Evolutionary conservation across 805 yeast species (phyloP), one percentile per base, ranked within the genome.

Genomic region (Metschnikowia sp.): DNA sequence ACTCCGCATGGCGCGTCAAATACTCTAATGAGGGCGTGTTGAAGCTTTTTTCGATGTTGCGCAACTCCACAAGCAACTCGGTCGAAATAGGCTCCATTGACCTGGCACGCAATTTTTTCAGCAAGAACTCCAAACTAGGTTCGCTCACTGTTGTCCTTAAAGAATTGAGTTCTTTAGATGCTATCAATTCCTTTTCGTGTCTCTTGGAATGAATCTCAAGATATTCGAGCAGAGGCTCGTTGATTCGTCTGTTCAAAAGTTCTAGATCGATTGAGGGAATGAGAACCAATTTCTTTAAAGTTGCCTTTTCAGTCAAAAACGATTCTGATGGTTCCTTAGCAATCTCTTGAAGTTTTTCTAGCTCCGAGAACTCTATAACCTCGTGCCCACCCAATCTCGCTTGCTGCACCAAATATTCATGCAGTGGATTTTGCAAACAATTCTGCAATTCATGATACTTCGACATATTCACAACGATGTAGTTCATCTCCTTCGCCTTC

Each of bases 371-470:
- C 12, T 38, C 34, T 11, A 58, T 35, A 10, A 54, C 33, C 7
- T 33, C 39, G 26, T 38, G 30, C n/a, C 51, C 54, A 10, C 43
- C 11, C 18, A 8, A 13, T 8, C 39, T 40, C 8, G 60, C 62
- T 22, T 51, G 54, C 8, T 36, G 36, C 10, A 40, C 36, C 49
- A 58, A 52, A n/a, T 38, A 50, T 15, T 45, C 56, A 10, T 43
- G 32, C 5, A 44, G 31, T 18, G 63, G 62, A 5, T 39, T 26
- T 1, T 43, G 46, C 12, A 62, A 42, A 10, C 50, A 54, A 15
- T 56, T 58, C 32, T 52, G 48, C 47, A 63, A 51, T 4, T 47
- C 44, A 9, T 41, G 36, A 12, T 51, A 56, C 9, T 54, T 58
- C 9, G 35, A 45, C 28, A 39, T 45, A 1, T 38, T 42, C 8